phyloP scores from a whole-genome alignment of 179 eudicot genomes.

The Vitellaria paradoxa region DNA sequence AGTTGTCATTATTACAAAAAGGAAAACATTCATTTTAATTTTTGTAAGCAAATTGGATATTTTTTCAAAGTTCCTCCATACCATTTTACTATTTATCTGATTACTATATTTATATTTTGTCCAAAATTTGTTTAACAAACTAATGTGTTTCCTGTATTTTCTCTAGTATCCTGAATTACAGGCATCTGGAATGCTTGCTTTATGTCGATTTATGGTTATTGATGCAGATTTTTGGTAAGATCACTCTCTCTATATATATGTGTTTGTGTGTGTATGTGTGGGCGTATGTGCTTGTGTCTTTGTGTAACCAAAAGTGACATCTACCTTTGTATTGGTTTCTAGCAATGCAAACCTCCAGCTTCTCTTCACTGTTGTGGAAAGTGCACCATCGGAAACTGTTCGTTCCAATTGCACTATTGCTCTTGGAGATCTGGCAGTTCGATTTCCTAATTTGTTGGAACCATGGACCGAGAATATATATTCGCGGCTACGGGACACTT shows the following conservation, averaged over 20 bases:
- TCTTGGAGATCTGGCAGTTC: conserved; percentile 94
- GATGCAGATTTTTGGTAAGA: conserved; percentile 91
- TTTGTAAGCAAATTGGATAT: not conserved
- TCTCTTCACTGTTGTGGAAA: conserved; percentile 93
- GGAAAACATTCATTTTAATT: not conserved
- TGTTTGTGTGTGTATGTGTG: not conserved
- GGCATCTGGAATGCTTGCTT: conserved; percentile 96
- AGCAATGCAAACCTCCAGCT: conserved; percentile 96
- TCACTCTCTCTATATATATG: not conserved
- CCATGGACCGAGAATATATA: conserved; percentile 99
- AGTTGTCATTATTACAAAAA: not conserved
- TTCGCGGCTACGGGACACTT: conserved; percentile 77
- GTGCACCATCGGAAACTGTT: conserved; percentile 85
- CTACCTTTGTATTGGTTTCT: conserved; percentile 16
- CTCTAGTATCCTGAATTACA: conserved; percentile 86
- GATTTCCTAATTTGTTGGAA: conserved; percentile 91
- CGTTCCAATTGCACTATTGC: conserved; percentile 96
- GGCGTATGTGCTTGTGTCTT: no score
- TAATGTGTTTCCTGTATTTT: conserved; percentile 24
- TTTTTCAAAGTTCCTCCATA: not conserved
- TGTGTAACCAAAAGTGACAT: not conserved
- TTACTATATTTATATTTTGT: not conserved
- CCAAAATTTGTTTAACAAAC: conserved; percentile 6
- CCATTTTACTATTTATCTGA: not conserved
- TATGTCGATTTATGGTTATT: conserved; percentile 90